Evolutionary conservation across 495 filamentous ascomycete species (phyloP), one percentile per base, ranked within the genome.

Genomic region (Xylaria longipes): DNA sequence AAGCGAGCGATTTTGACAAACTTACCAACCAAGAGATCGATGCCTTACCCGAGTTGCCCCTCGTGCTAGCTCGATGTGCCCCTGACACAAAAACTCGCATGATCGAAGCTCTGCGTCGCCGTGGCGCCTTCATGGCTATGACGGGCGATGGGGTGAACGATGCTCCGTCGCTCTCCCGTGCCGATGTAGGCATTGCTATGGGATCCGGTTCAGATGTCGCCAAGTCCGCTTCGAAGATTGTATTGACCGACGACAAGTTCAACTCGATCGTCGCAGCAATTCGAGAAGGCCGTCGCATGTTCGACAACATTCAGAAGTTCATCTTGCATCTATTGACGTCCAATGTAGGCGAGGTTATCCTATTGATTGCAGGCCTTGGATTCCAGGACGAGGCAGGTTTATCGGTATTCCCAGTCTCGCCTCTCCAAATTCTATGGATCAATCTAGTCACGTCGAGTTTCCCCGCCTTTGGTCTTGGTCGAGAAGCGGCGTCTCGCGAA

Each of bases 231-330:
- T 90, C 93, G 5, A 94, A 95, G 78, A 94, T 97, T 76, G 93
- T 97, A 14, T 82, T 97, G 27, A 95, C 93, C 0, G 93, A 96
- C 79, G 94, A 97, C 80, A 95, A 97, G 79, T 96, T 96, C 79
- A 91, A 92, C 39, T 89, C 87, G 15, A 94, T 94, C 73, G 90
- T 94, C 3, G 89, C 88, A 29, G 91, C 91, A 7, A 89, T 94
- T 70, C 87, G 89, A 65, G 91, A 94, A 77, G 92, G 92, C 1
- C 81, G 92, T 35, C 83, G 91, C 66, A 87, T 94, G 77, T 94
- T 93, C 77, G 90, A 91, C 73, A 94, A 94, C 74, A 93, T 94
- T 71, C 91, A 94, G 74, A 95, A 95, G 84, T 94, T 94, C 74
- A 83, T 94, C 29, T 84, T 94, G 76, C 92, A 94, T 73, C 78